Conservation (phyloP, 2,329 filamentous ascomycete genomes). For the Beauveria pseudobassiana region DNA sequence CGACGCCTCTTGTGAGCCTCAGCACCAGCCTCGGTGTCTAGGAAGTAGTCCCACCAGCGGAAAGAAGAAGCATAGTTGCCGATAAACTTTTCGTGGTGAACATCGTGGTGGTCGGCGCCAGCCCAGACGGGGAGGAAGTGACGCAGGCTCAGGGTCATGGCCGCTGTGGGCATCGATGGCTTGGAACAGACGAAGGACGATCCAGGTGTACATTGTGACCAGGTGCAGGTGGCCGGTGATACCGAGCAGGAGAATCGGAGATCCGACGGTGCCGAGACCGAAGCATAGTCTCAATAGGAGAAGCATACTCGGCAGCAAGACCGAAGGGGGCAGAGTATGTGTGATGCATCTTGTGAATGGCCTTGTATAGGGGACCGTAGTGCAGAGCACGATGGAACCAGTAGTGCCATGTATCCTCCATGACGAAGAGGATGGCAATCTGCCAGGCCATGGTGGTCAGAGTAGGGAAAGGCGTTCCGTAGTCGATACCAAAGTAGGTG, state of each 20-base stretch:
- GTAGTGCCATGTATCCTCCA: constrained; percentile 98
- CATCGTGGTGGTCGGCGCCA: constrained; percentile 90
- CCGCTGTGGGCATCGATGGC: constrained; percentile 96
- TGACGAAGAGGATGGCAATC: constrained; percentile 86
- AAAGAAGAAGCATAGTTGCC: constrained; percentile 98
- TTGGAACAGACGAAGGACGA: constrained; percentile 86
- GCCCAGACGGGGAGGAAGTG: constrained; percentile 98
- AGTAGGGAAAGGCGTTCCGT: constrained; percentile 81
- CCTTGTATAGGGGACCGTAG: constrained; percentile 91
- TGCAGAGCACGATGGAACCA: constrained; percentile 91
- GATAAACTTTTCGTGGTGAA: constrained; percentile 97
- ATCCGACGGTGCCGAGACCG: constrained; percentile 75
- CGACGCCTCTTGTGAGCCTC: constrained; percentile 80
- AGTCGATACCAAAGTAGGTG: constrained; percentile 83
- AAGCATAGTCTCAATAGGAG: constrained; percentile 93
- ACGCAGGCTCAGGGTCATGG: constrained; percentile 92
- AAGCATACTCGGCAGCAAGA: constrained; percentile 93
- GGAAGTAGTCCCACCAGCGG: constrained; percentile 94
- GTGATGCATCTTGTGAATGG: constrained; percentile 98
- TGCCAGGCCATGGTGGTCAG: constrained; percentile 82
- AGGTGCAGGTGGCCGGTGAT: constrained; percentile 86
- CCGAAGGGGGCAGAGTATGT: constrained; percentile 97
- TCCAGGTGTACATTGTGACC: constrained; percentile 97
- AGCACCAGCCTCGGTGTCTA: constrained; percentile 88
- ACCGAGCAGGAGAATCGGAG: constrained; percentile 75